phyloP scores from a whole-genome alignment of 164 flowering plant genomes.

The Tetracentron sinense region DNA sequence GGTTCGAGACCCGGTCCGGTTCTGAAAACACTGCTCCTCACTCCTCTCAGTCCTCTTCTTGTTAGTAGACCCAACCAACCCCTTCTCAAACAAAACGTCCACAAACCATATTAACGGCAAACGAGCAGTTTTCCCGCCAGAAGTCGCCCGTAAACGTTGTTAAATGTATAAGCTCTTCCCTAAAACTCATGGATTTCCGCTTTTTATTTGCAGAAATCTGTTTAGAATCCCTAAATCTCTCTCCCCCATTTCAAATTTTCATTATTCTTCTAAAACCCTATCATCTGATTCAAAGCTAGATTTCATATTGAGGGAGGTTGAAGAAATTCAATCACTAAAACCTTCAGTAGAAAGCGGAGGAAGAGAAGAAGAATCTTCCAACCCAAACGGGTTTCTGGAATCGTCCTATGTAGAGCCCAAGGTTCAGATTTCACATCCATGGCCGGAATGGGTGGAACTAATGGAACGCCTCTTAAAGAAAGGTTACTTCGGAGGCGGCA shows the following conservation, averaged over 20 bases:
- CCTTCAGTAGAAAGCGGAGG: constrained; percentile 3
- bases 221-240: constrained; percentile 12
- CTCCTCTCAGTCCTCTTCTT: no score
- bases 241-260: constrained; percentile 21
- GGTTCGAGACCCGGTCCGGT: no score
- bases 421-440: constrained; percentile 47
- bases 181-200: constrained; percentile 7
- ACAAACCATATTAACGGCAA: no score
- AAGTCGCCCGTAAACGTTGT: not conserved
- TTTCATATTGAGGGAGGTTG: constrained; percentile 25
- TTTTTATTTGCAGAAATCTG: constrained; percentile 7
- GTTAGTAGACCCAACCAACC: no score
- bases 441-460: constrained; percentile 78
- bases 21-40: no score
- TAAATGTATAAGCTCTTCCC: constrained; percentile 26
- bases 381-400: not conserved
- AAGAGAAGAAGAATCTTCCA: not conserved
- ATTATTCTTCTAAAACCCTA: constrained; percentile 18
- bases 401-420: not conserved
- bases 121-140: constrained; percentile 1
- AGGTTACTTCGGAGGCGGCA: constrained; percentile 42
- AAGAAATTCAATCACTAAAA: constrained; percentile 30
- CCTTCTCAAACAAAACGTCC: no score
- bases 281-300: constrained; percentile 24
- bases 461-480: constrained; percentile 47